Base-by-base conservation (phyloP, 2,329 filamentous ascomycete species). In the Aspergillus carbonarius region DNA sequence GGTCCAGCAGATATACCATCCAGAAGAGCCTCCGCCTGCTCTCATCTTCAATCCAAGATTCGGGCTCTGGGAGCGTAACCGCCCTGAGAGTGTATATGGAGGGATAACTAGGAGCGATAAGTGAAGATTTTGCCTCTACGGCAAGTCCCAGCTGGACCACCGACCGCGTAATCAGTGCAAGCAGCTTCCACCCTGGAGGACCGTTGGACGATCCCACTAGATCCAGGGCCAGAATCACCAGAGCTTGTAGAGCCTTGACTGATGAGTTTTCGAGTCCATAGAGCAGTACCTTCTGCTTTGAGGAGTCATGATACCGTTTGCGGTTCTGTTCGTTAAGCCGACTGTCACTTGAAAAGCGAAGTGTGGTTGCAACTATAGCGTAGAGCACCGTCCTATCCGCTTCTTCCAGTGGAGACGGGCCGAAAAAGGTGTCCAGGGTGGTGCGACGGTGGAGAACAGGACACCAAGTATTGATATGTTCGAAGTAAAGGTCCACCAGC, bases 251-350 rank as follows among this genome's bases (percentile, higher is more conserved):
- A 1, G 91, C 87, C 72, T 92, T 93, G 59, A 96, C 91, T 0
- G 92, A 95, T 12, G 91, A 93, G 66, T 95, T 92, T 68, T 96
- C 92, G 67, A 96, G 84, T 4, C 92, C 92, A 68, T 96, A 96
- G 0, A 96, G 81, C 12, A 96, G 74, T 0, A 97, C 93, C 60
- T 89, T 91, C 67, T 93, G 88, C 73, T 96, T 96, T 0, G 92
- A 93, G 2, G 86, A 83, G 59, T 87, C 84, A 71, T 96, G 89
- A 68, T 95, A 96, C 32, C 89, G 86, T 49, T 85, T 83, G 60
- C 91, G 82, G 62, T 87, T 86, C 52, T 90, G 87, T 2, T 90
- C 85, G 0, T 88, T 92, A 30, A 96, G 80, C 46, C 91, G 83
- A 20, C 82, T 75, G 71, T 96, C 92, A 3, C 84, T 88, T 0